phyloP scores from a whole-genome alignment of 2,329 filamentous ascomycete species.

The Trichoderma aggressivum region DNA sequence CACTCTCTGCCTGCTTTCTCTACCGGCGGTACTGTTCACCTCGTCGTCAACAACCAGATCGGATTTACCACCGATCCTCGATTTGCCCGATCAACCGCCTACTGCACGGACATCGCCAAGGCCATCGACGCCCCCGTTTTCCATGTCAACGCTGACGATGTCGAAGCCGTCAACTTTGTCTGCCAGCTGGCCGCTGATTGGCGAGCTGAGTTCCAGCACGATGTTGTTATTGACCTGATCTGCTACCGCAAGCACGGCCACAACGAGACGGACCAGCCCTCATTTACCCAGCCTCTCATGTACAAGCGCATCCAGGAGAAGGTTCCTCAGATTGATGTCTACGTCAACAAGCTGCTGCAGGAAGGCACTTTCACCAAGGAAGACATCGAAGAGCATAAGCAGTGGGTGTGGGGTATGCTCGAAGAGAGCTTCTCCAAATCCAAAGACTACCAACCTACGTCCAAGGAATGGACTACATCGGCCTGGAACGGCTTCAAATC shows the following conservation, averaged over 20 bases:
- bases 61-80: constrained; percentile 98
- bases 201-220: constrained; percentile 97
- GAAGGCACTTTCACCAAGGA: constrained; percentile 96
- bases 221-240: constrained; percentile 96
- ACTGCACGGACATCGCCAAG: constrained; percentile 99
- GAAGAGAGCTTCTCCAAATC: constrained; percentile 96
- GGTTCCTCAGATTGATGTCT: constrained; percentile 81
- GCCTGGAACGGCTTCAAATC: constrained; percentile 99
- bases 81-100: constrained; percentile 94
- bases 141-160: constrained; percentile 98
- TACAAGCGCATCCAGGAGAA: constrained; percentile 95
- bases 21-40: constrained; percentile 92
- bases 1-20: constrained; percentile 94
- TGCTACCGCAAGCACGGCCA: constrained; percentile 99
- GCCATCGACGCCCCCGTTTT: constrained; percentile 97
- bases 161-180: constrained; percentile 96
- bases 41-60: constrained; percentile 99
- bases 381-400: constrained; percentile 97
- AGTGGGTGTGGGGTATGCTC: constrained; percentile 99
- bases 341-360: constrained; percentile 83
- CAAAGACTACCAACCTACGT: constrained; percentile 94
- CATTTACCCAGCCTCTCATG: constrained; percentile 99
- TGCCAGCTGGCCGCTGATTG: constrained; percentile 96
- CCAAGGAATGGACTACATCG: constrained; percentile 97
- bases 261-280: constrained; percentile 99